Percentiles rank a stretch among this genome's conserved stretches.
These are phyloP conservation scores for Neofusicoccum parvum DNA, from an alignment of 2,329 filamentous ascomycete species.

Conservation along the genomic window DNA sequence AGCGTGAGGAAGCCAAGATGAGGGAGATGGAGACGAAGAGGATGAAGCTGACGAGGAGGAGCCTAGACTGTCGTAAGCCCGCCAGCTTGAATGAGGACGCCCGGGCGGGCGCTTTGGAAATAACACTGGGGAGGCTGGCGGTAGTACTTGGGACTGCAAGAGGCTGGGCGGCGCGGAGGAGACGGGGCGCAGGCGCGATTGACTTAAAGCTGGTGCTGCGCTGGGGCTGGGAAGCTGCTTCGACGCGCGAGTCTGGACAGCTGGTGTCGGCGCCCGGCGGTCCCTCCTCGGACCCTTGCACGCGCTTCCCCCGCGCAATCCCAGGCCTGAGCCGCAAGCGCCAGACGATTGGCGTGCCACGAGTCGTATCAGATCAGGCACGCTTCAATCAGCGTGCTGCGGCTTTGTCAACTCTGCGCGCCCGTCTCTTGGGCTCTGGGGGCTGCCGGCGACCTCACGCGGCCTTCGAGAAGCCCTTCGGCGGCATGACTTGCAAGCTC, in stretches of 20 bases:
- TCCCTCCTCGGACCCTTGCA: not conserved
- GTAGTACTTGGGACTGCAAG: conserved; percentile 1
- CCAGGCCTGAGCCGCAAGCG: not conserved
- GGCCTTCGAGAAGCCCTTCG: too few species aligned
- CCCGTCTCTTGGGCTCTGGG: not conserved
- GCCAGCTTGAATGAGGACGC: conserved; percentile 31
- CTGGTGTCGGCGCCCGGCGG: not conserved
- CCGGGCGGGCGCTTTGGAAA: not conserved
- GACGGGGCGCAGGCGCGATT: too few species aligned
- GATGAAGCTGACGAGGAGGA: conserved; percentile 56
- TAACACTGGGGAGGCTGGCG: not conserved
- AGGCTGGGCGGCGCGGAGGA: not conserved
- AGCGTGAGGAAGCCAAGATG: conserved; percentile 69
- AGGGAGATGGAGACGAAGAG: conserved; percentile 59
- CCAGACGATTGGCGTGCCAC: conserved; percentile 4
- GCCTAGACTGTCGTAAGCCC: conserved; percentile 37
- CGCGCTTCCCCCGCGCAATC: not conserved
- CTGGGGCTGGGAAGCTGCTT: not conserved
- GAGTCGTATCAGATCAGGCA: conserved; percentile 10
- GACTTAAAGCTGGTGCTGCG: not conserved
- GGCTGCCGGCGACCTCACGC: too few species aligned
- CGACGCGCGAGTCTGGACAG: conserved; percentile 6
- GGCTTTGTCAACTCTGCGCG: not conserved
- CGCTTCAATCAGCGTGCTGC: not conserved
- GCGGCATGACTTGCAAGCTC: not conserved